These are phyloP conservation scores for Epichloe hybrida DNA, from an alignment of 2,329 filamentous ascomycete species.

Conservation along the genomic window DNA sequence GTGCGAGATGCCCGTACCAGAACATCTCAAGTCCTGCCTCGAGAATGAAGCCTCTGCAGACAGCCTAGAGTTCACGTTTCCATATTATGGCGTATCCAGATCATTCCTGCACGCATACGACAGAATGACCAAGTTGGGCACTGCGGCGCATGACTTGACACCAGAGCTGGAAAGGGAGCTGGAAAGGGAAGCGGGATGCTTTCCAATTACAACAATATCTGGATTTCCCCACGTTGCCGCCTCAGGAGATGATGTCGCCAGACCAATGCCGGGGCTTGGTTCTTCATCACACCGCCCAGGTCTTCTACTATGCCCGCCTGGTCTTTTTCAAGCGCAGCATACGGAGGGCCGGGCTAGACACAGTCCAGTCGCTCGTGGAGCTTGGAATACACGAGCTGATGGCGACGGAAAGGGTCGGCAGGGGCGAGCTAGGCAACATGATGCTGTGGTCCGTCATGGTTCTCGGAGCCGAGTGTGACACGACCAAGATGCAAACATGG, in stretches of 20 bases:
- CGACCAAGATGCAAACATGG: slow-evolving; percentile 14
- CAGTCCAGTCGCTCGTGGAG: slow-evolving; percentile 19
- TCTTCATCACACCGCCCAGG: slow-evolving; percentile 12
- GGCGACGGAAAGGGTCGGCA: slow-evolving; percentile 15
- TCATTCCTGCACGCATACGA: slow-evolving; percentile 9
- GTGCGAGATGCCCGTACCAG: slow-evolving; percentile 9
- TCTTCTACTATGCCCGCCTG: slow-evolving; percentile 22
- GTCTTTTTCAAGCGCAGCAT: slow-evolving; percentile 23
- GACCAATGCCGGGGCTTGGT: slow-evolving; percentile 14
- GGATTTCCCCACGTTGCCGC: slow-evolving; percentile 10
- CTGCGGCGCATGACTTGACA: slow-evolving; percentile 3
- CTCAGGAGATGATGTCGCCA: not conserved
- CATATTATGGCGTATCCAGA: slow-evolving; percentile 11
- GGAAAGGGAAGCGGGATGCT: slow-evolving; percentile 6
- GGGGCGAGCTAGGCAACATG: slow-evolving; percentile 17
- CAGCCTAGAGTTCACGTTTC: slow-evolving; percentile 10
- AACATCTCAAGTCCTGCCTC: slow-evolving; percentile 9
- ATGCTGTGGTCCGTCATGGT: slow-evolving; percentile 24
- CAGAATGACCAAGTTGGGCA: slow-evolving; percentile 10
- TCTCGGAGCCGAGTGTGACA: slow-evolving; percentile 20
- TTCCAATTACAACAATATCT: slow-evolving; percentile 19
- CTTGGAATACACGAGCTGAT: slow-evolving; percentile 19
- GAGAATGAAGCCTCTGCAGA: slow-evolving; percentile 1
- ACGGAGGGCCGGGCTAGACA: slow-evolving; percentile 10
- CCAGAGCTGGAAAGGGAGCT: slow-evolving; percentile 9